A percentile compares a stretch with the other conserved stretches of the same genome.
Evolutionary conservation across 331 rosid genomes (phyloP).

Genomic region (Cydonia oblonga): DNA sequence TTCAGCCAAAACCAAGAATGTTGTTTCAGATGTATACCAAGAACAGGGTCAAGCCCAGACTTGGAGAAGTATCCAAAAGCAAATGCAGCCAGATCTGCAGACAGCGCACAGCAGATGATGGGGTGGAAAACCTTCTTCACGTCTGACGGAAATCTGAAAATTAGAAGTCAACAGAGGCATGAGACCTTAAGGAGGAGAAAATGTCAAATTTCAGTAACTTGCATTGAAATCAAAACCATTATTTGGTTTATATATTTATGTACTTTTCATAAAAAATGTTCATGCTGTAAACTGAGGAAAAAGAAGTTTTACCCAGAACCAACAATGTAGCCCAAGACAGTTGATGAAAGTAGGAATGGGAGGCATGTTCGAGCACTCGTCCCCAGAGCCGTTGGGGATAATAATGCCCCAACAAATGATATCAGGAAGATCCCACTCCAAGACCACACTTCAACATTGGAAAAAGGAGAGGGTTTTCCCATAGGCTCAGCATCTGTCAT

Average conservation of each 20-base stretch:
- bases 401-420: constrained; percentile 59
- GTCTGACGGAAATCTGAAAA: constrained; percentile 60
- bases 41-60: constrained; percentile 76
- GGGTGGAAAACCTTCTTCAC: constrained; percentile 88
- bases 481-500: constrained; percentile 85
- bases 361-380: constrained; percentile 83
- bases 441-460: constrained; percentile 58
- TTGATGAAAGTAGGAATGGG: constrained; percentile 88
- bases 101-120: constrained; percentile 72
- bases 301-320: constrained; percentile 63
- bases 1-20: constrained; percentile 4
- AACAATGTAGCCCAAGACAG: constrained; percentile 79
- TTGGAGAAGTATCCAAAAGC: constrained; percentile 65
- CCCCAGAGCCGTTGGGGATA: constrained; percentile 61
- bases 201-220: too few species aligned
- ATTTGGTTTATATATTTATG: neutral
- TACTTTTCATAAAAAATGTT: neutral
- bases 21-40: constrained; percentile 43
- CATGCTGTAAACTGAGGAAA: constrained; percentile 2
- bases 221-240: neutral
- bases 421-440: constrained; percentile 57
- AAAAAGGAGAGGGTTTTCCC: constrained; percentile 77
- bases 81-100: constrained; percentile 68
- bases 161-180: neutral
- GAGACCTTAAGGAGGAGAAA: constrained; percentile 12